These are phyloP conservation scores for Corylus heterophylla DNA, from an alignment of 306 rosid genomes.

Conservation along the genomic window DNA sequence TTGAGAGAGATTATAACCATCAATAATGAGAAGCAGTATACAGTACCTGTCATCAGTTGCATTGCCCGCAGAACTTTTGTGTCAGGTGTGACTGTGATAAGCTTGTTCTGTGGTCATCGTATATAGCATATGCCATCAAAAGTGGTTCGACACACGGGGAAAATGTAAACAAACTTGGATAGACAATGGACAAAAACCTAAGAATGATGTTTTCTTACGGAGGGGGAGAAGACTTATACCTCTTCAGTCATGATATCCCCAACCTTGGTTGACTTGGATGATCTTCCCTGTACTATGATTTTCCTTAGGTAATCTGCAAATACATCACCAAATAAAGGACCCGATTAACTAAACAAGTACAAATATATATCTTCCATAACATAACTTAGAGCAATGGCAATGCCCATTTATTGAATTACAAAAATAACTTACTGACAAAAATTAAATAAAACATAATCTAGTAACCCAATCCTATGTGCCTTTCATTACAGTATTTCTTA, in stretches of 20 bases:
- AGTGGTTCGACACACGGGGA: background rate
- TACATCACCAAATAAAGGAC: background rate
- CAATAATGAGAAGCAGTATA: constrained; percentile 12
- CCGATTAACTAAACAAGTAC: background rate
- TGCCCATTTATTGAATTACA: too few species aligned
- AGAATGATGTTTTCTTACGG: background rate
- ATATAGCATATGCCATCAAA: constrained; percentile 21
- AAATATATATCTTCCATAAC: background rate
- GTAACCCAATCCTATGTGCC: too few species aligned
- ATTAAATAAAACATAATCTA: too few species aligned
- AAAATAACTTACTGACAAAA: too few species aligned
- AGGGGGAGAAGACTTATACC: constrained; percentile 44
- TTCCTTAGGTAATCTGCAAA: constrained; percentile 88
- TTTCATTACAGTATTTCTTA: too few species aligned
- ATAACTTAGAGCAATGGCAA: too few species aligned
- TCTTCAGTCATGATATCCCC: constrained; percentile 99
- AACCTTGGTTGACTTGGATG: constrained; percentile 97
- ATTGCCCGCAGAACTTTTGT: constrained; percentile 89
- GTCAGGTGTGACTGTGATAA: constrained; percentile 83
- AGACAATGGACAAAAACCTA: constrained; percentile 9
- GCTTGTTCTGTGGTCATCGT: constrained; percentile 72
- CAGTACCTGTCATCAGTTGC: constrained; percentile 96
- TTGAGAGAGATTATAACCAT: background rate
- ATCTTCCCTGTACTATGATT: constrained; percentile 98
- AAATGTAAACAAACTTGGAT: background rate